phyloP scores from a whole-genome alignment of 2,329 filamentous ascomycete genomes.

The Paraphoma chrysanthemicola region DNA sequence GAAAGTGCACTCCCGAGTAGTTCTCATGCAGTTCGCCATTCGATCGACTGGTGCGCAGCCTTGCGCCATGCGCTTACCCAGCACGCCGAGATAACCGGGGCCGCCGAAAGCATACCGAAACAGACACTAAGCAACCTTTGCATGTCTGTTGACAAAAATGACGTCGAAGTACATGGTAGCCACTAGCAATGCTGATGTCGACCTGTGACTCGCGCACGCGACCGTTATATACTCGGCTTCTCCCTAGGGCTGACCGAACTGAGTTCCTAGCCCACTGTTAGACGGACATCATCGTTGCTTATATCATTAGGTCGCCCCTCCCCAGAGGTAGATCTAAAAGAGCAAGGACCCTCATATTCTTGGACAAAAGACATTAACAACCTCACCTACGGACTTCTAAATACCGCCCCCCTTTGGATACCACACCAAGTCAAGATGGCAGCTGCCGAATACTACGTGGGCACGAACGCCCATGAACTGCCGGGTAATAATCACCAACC shows the following conservation, averaged over 20 bases:
- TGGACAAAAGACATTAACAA: not conserved
- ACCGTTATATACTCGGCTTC: conserved; percentile 25
- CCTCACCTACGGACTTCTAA: not conserved
- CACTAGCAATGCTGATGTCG: conserved; percentile 9
- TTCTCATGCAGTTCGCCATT: conserved; percentile 9
- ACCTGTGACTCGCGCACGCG: conserved; percentile 36
- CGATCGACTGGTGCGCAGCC: conserved; percentile 16
- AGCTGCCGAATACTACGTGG: conserved; percentile 43
- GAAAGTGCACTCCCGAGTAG: not conserved
- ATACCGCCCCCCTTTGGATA: not conserved
- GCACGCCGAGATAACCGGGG: conserved; percentile 34
- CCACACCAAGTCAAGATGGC: conserved; percentile 30
- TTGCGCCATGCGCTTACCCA: conserved; percentile 18
- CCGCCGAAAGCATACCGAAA: conserved; percentile 19
- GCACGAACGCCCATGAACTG: conserved; percentile 30
- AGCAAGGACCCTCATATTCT: not conserved
- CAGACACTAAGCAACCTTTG: conserved; percentile 23
- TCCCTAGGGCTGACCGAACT: conserved; percentile 9
- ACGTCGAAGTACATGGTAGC: conserved; percentile 26
- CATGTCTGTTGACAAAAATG: conserved; percentile 29
- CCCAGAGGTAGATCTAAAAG: not conserved
- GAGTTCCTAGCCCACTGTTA: conserved; percentile 2
- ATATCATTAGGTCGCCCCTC: not conserved
- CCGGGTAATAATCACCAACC: conserved; percentile 19
- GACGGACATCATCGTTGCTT: conserved; percentile 2